phyloP scores from a whole-genome alignment of 2,329 filamentous ascomycete genomes.

The Aspergillus ochraceus region DNA sequence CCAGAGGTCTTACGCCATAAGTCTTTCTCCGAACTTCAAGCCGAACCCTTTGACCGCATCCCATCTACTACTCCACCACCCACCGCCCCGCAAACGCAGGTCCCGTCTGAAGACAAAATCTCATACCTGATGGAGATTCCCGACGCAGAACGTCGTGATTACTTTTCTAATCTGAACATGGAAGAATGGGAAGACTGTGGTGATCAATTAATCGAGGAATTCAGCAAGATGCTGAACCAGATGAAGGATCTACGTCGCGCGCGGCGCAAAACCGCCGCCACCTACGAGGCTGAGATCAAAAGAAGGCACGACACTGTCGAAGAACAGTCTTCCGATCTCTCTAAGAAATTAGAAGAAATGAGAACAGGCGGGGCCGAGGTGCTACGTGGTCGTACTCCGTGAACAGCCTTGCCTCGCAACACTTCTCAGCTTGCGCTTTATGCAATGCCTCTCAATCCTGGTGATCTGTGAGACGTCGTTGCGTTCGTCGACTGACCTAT shows the following conservation, averaged over 20 bases:
- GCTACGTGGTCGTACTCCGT: conserved; percentile 43
- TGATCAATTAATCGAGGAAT: conserved; percentile 59
- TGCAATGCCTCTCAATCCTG: conserved; percentile 1
- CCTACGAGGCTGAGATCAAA: conserved; percentile 58
- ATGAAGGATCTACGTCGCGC: conserved; percentile 55
- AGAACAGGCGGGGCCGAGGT: conserved; percentile 55
- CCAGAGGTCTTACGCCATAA: conserved; percentile 45
- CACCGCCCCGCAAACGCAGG: conserved; percentile 21
- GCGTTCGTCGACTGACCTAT: neutral
- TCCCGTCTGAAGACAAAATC: conserved; percentile 32
- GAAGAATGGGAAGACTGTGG: conserved; percentile 63
- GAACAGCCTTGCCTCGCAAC: neutral
- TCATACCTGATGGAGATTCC: conserved; percentile 37
- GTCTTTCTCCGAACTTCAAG: conserved; percentile 49
- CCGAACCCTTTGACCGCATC: conserved; percentile 51
- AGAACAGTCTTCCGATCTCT: conserved; percentile 50
- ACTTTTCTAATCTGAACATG: conserved; percentile 54
- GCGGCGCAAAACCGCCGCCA: conserved; percentile 53
- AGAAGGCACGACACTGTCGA: conserved; percentile 53
- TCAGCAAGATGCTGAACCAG: conserved; percentile 51
- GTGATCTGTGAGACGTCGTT: neutral
- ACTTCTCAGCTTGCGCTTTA: neutral
- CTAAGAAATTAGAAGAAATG: conserved; percentile 54
- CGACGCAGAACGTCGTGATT: conserved; percentile 44
- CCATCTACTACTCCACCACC: conserved; percentile 32